A percentile compares a stretch with the other conserved stretches of the same genome.
phyloP scores from a whole-genome alignment of 73 alveolate species.

The Paramecium caudatum region DNA sequence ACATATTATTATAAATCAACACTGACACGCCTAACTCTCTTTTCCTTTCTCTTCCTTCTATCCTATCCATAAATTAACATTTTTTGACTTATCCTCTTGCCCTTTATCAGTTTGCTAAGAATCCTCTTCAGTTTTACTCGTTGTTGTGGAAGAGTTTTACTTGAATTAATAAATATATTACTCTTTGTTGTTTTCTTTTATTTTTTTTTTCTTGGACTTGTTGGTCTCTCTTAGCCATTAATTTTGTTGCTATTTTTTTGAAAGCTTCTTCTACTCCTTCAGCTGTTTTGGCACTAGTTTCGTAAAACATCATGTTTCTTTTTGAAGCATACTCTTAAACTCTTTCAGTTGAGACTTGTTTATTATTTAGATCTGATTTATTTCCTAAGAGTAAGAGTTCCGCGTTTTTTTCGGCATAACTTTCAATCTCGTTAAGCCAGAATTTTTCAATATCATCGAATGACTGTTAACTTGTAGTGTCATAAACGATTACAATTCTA shows the following conservation, averaged over 20 bases:
- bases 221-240: slow-evolving; percentile 70
- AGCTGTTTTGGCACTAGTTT: slow-evolving; percentile 74
- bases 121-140: neutral
- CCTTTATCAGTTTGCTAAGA: neutral
- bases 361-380: slow-evolving; percentile 57
- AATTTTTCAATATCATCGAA: slow-evolving; percentile 75
- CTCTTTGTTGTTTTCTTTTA: slow-evolving; percentile 26
- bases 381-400: slow-evolving; percentile 72
- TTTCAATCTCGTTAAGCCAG: slow-evolving; percentile 74
- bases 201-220: neutral
- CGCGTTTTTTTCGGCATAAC: slow-evolving; percentile 71
- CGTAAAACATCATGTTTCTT: slow-evolving; percentile 72
- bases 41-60: neutral
- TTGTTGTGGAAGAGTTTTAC: slow-evolving; percentile 15
- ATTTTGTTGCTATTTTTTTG: slow-evolving; percentile 62
- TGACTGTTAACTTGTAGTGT: slow-evolving; percentile 63
- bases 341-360: slow-evolving; percentile 60
- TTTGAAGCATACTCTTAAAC: slow-evolving; percentile 68
- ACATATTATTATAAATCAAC: slow-evolving; percentile 52
- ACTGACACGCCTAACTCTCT: neutral
- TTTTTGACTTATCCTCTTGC: neutral
- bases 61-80: slow-evolving; percentile 18
- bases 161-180: neutral
- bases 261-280: slow-evolving; percentile 73
- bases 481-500: slow-evolving; percentile 83